Evolutionary conservation across 2,329 filamentous ascomycete species (phyloP), one percentile per base, ranked within the genome.

Genomic region (Colletotrichum acutatum): DNA sequence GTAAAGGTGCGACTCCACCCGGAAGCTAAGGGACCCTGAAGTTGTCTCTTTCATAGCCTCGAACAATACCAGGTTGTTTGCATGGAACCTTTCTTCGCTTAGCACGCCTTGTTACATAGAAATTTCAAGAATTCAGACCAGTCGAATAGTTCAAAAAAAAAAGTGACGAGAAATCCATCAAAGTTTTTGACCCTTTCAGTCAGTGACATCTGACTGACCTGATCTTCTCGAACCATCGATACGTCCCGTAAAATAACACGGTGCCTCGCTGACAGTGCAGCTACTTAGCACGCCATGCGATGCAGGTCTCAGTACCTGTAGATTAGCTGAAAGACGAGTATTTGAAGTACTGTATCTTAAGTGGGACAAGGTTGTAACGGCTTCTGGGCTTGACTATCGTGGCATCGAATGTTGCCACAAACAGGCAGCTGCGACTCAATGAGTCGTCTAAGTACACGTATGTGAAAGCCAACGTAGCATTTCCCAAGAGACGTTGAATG

Each of bases 1-100:
- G 67, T 69, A 37, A 69, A 69, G 53, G 60, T 69, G 19, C 67
- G 67, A 16, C 60, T 69, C 22, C 67, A 59, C 37, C 67, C 28
- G 5, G 67, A 69, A 16, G 60, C 37, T 53, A 59, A 69, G 60
- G 34, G 26, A 26, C 4, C 42, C 42, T 49, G 19, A 11, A 49
- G 42, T 49, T 49, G 8, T 49, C 42, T 49, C 42, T 49, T n/a
- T 11, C 42, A 49, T 49, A 49, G 42, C 42, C 42, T n/a, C 42
- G 42, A 49, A 11, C 42, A 22, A n/a, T 22, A 49, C 19, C 42
- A 19, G 42, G 42, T 22, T 49, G 7, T 49, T 49, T 49, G 19
- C 19, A n/a, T 49, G 19, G 42, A n/a, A 49, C 19, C 19, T 49
- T 9, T 11, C 42, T 9, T 49, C 42, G 42, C 42, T 49, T n/a